phyloP scores from a whole-genome alignment of 495 filamentous ascomycete genomes.

The Xylaria castorea region DNA sequence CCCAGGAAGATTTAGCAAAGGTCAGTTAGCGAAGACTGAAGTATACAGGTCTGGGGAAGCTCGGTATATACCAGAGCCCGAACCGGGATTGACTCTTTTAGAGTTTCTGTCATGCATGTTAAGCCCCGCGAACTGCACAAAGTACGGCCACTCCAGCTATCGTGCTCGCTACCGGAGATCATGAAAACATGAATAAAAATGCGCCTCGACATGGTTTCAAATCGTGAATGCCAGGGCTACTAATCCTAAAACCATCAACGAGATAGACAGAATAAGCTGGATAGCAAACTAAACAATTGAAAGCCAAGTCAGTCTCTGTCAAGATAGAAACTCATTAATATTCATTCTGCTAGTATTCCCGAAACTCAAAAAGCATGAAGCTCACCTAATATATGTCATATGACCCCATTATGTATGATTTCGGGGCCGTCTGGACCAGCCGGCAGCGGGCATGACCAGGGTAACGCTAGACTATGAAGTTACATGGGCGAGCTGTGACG shows the following conservation, averaged over 20 bases:
- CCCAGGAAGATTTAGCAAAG: background rate
- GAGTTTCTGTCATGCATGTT: conserved; percentile 17
- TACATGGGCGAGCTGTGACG: background rate
- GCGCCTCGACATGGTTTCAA: background rate
- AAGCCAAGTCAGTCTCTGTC: background rate
- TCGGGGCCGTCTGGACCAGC: background rate
- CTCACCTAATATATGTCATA: conserved; percentile 10
- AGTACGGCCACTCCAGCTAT: background rate
- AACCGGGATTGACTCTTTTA: conserved; percentile 1
- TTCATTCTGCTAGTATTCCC: background rate
- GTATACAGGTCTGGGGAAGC: background rate
- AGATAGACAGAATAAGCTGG: background rate
- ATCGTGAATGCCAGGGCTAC: background rate
- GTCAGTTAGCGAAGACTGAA: background rate
- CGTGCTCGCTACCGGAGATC: background rate
- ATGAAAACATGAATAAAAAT: background rate
- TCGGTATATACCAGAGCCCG: background rate
- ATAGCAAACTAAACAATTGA: background rate
- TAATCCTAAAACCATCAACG: background rate
- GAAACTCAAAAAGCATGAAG: background rate
- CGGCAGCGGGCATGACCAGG: background rate
- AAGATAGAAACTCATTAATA: too few relatives aligned
- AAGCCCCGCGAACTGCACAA: conserved; percentile 11
- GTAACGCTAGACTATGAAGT: background rate
- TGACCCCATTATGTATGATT: background rate